Percentiles rank a stretch among this genome's conserved stretches.
Conservation (phyloP, 495 filamentous ascomycete genomes). For the Emericellopsis terricola region DNA sequence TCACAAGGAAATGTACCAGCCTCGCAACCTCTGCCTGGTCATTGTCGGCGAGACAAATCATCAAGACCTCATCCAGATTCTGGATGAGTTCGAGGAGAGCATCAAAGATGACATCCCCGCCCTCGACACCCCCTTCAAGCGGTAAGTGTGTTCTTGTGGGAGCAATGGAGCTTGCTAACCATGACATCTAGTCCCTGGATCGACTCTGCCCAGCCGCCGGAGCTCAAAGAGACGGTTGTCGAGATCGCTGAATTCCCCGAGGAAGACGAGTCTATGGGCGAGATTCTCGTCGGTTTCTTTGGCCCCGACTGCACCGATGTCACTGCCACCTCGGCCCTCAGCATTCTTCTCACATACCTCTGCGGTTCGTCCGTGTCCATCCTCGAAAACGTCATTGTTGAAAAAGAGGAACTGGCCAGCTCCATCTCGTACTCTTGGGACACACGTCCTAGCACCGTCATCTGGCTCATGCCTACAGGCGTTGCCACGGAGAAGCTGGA, state of each 20-base stretch:
- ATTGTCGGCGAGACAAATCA: conserved; percentile 84
- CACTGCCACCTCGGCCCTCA: conserved; percentile 45
- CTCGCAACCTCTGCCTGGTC: conserved; percentile 81
- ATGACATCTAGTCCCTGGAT: conserved; percentile 54
- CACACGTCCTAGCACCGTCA: conserved; percentile 57
- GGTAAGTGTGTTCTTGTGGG: conserved; percentile 12
- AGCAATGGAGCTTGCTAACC: not conserved
- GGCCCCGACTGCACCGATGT: conserved; percentile 61
- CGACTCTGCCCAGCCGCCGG: conserved; percentile 61
- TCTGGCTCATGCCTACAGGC: conserved; percentile 65
- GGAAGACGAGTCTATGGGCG: conserved; percentile 83
- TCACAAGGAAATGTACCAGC: conserved; percentile 95
- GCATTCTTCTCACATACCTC: conserved; percentile 64
- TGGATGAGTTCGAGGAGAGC: conserved; percentile 77
- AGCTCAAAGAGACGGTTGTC: conserved; percentile 46
- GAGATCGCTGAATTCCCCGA: conserved; percentile 85
- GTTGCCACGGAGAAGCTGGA: conserved; percentile 75
- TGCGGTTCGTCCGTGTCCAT: conserved; percentile 84
- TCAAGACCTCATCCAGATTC: conserved; percentile 51
- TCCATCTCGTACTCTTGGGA: conserved; percentile 61
- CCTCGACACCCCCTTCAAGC: conserved; percentile 54
- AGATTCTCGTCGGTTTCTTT: conserved; percentile 67
- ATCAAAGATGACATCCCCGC: conserved; percentile 67
- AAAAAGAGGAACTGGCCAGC: conserved; percentile 82
- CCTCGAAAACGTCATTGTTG: conserved; percentile 80